Conservation (phyloP, 306 rosid genomes). For the Prunus mume region DNA sequence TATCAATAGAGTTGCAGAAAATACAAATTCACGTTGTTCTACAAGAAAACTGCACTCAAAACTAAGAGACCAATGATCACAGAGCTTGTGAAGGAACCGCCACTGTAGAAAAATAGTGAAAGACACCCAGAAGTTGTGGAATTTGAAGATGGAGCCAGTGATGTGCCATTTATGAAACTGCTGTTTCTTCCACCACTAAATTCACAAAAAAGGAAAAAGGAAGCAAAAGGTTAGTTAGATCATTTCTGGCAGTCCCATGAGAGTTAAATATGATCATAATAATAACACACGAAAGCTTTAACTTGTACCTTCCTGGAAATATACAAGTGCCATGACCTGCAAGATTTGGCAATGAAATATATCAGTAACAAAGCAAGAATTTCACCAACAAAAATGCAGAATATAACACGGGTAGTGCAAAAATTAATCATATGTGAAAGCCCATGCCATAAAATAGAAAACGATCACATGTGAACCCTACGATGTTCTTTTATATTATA, state of each 20-base stretch:
- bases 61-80: constrained; percentile 41
- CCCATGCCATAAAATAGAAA: background rate
- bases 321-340: constrained; percentile 79
- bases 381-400: background rate
- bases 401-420: background rate
- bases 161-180: constrained; percentile 48
- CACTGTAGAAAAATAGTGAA: constrained; percentile 39
- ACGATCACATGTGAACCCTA: no score
- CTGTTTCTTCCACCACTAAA: constrained; percentile 63
- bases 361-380: constrained; percentile 19
- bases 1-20: constrained; percentile 12
- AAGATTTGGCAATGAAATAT: constrained; percentile 21
- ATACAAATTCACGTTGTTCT: constrained; percentile 23
- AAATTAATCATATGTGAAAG: no score
- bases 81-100: constrained; percentile 44
- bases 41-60: constrained; percentile 48
- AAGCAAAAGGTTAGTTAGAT: constrained; percentile 5
- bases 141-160: constrained; percentile 67
- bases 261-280: background rate
- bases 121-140: constrained; percentile 56
- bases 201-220: constrained; percentile 14
- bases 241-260: constrained; percentile 4
- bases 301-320: constrained; percentile 74
- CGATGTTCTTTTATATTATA: no score
- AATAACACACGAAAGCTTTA: background rate